phyloP scores from a whole-genome alignment of 768 basidiomycete species.

The Terana coerulea region DNA sequence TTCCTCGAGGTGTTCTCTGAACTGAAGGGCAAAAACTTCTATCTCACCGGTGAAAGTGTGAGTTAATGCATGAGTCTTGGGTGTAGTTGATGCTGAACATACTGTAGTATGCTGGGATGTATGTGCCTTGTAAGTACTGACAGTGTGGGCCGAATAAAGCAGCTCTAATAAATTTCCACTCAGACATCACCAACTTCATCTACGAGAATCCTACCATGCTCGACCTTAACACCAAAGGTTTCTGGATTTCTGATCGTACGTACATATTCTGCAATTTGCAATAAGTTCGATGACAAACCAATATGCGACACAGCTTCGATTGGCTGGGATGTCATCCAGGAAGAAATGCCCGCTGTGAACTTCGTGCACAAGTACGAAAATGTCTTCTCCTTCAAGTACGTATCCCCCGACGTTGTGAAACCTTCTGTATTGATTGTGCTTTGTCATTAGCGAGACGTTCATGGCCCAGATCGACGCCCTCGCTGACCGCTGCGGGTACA shows the following conservation, averaged over 20 bases:
- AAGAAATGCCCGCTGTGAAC: slow-evolving; percentile 66
- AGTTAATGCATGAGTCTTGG: slow-evolving; percentile 21
- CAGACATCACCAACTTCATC: slow-evolving; percentile 76
- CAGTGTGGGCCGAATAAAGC: neutral
- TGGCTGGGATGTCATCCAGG: slow-evolving; percentile 42
- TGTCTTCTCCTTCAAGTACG: slow-evolving; percentile 72
- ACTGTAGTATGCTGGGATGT: slow-evolving; percentile 67
- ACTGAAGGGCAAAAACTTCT: slow-evolving; percentile 68
- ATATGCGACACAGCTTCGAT: neutral
- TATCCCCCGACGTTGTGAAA: neutral
- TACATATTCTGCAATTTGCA: slow-evolving; percentile 30
- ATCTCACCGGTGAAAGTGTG: slow-evolving; percentile 72
- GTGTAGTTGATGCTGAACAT: neutral
- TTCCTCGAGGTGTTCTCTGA: slow-evolving; percentile 74
- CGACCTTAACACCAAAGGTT: slow-evolving; percentile 59
- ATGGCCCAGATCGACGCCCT: slow-evolving; percentile 52
- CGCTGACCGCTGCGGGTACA: slow-evolving; percentile 56
- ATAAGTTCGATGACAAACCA: neutral
- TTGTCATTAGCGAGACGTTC: slow-evolving; percentile 33
- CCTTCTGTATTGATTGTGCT: neutral
- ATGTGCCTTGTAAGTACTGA: slow-evolving; percentile 50
- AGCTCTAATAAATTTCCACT: neutral
- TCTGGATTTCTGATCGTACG: slow-evolving; percentile 73
- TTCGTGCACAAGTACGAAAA: slow-evolving; percentile 72
- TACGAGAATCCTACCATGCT: slow-evolving; percentile 52